These are phyloP conservation scores for Tulasnella calospora DNA, from an alignment of 768 basidiomycete species.

Conservation along the genomic window DNA sequence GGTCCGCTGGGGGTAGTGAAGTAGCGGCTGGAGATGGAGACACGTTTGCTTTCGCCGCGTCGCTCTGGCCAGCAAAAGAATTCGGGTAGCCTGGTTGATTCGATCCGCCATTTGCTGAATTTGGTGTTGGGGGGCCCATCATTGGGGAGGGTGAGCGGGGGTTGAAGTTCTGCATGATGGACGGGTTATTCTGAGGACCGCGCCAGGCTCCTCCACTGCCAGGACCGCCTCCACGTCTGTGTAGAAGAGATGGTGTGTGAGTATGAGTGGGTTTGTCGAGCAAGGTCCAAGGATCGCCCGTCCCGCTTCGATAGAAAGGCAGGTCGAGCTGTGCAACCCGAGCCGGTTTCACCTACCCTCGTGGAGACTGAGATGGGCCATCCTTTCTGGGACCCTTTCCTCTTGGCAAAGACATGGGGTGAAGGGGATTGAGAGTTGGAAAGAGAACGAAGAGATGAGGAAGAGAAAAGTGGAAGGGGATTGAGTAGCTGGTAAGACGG, in stretches of 20 bases:
- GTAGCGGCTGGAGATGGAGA: neutral
- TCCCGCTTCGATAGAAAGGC: neutral
- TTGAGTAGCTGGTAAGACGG: slow-evolving; percentile 6
- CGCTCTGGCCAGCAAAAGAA: neutral
- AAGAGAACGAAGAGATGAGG: slow-evolving; percentile 14
- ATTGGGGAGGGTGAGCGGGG: slow-evolving; percentile 12
- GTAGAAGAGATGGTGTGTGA: neutral
- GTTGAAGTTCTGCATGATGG: slow-evolving; percentile 26
- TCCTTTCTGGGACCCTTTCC: slow-evolving; percentile 22
- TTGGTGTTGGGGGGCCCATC: neutral
- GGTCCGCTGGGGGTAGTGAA: slow-evolving; percentile 20
- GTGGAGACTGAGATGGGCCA: slow-evolving; percentile 17
- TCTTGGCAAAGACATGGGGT: slow-evolving; percentile 13
- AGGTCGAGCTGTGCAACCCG: neutral
- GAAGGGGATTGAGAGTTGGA: neutral
- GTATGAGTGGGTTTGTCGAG: neutral
- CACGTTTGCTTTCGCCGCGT: slow-evolving; percentile 6
- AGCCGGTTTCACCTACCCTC: slow-evolving; percentile 10
- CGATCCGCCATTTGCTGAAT: neutral
- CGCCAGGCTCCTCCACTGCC: slow-evolving; percentile 23
- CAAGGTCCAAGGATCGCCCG: neutral
- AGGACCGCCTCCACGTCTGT: slow-evolving; percentile 19
- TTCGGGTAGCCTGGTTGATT: neutral
- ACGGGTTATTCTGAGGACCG: slow-evolving; percentile 22
- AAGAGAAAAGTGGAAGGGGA: slow-evolving; percentile 10